Conservation (phyloP, 192 early-diverging fungal genomes). For the Rhizoclosmatium sp. region DNA sequence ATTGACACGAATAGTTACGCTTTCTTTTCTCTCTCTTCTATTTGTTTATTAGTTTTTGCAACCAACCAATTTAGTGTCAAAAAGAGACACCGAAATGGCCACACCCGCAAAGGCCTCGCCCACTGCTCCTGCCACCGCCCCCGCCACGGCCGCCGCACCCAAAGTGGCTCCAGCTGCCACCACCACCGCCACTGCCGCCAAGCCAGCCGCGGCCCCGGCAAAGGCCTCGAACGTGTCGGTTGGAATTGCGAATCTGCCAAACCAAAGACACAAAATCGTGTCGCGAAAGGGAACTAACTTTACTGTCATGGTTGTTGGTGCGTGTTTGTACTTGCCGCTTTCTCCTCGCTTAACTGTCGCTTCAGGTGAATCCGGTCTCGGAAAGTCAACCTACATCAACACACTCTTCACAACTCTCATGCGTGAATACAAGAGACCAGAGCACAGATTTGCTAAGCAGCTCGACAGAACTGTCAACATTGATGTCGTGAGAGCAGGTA, state of each 20-base stretch:
- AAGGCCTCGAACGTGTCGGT: constrained; percentile 38
- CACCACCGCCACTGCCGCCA: background rate
- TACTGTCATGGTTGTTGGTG: constrained; percentile 95
- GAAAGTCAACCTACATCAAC: constrained; percentile 99
- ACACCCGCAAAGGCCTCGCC: background rate
- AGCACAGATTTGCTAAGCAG: constrained; percentile 89
- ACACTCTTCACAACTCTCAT: constrained; percentile 96
- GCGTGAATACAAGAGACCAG: constrained; percentile 86
- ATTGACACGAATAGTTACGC: background rate
- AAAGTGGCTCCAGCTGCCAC: too few relatives aligned
- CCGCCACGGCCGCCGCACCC: too few relatives aligned
- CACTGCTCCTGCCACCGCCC: background rate
- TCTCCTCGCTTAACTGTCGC: background rate
- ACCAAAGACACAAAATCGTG: constrained; percentile 98
- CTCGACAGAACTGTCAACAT: constrained; percentile 96
- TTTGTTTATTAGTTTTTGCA: background rate
- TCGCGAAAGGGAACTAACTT: constrained; percentile 96
- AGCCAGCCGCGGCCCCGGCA: constrained; percentile 8
- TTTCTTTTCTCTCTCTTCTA: background rate
- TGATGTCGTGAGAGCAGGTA: constrained; percentile 96
- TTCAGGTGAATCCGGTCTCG: constrained; percentile 94
- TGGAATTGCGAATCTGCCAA: constrained; percentile 98
- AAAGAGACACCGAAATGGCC: background rate
- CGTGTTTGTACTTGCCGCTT: background rate
- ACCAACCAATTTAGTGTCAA: background rate